Conservation (phyloP, 2,329 filamentous ascomycete genomes). For the Verticillium zaregamsianum region DNA sequence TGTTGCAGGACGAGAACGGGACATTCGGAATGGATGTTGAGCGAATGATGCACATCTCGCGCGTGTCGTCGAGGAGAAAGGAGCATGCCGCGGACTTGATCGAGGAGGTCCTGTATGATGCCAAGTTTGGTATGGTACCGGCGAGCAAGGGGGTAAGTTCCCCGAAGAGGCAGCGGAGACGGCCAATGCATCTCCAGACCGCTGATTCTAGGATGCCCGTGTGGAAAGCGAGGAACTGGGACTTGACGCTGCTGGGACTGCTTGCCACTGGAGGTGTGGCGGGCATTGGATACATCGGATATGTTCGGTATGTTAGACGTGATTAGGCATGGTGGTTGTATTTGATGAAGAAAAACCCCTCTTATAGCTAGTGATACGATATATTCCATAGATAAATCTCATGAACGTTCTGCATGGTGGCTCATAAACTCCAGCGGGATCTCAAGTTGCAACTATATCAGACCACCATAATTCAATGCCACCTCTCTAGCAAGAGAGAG, state of each 20-base stretch:
- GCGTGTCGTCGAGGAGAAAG: slow-evolving; percentile 29
- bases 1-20: slow-evolving; percentile 25
- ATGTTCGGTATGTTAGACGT: neutral
- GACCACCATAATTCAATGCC: too few species aligned
- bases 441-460: too few species aligned
- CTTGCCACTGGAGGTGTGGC: neutral
- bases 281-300: neutral
- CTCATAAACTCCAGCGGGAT: too few species aligned
- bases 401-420: too few species aligned
- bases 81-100: slow-evolving; percentile 33
- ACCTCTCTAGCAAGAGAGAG: too few species aligned
- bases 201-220: slow-evolving; percentile 33
- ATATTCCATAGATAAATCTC: too few species aligned
- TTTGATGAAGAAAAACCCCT: too few species aligned
- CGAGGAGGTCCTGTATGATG: slow-evolving; percentile 36
- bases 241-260: neutral
- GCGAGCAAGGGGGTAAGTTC: neutral
- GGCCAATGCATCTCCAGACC: slow-evolving; percentile 38
- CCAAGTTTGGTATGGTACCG: slow-evolving; percentile 15
- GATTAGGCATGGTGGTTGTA: too few species aligned
- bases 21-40: slow-evolving; percentile 24
- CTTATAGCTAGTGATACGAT: too few species aligned
- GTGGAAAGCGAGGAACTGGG: slow-evolving; percentile 8
- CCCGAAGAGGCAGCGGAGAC: slow-evolving; percentile 9
- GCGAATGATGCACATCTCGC: slow-evolving; percentile 33